Evolutionary conservation across 441 rosid genomes (phyloP).

Genomic region (Arabidopsis hybrid): DNA sequence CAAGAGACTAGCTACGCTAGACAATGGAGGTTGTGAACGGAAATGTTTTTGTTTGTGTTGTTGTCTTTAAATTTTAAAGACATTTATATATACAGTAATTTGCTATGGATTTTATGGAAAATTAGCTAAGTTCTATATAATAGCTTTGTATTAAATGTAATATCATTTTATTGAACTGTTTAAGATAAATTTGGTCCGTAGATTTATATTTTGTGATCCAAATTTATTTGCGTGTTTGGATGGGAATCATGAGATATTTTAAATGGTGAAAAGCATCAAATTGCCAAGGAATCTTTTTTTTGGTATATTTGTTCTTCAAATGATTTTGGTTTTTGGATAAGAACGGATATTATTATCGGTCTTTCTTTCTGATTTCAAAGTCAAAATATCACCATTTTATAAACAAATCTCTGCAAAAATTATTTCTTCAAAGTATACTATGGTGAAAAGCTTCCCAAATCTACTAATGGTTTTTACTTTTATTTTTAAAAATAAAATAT

Average conservation of each 20-base stretch:
- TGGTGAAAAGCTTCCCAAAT: background rate
- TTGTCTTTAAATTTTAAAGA: background rate
- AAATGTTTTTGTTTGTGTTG: background rate
- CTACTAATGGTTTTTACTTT: background rate
- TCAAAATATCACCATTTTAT: background rate
- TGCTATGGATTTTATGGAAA: background rate
- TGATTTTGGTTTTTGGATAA: conserved; percentile 32
- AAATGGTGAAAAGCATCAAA: conserved; percentile 11
- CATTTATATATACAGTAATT: background rate
- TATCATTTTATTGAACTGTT: background rate
- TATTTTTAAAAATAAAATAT: background rate
- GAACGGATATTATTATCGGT: conserved; percentile 15
- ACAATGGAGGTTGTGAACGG: background rate
- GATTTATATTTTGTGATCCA: conserved; percentile 16
- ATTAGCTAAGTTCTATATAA: background rate
- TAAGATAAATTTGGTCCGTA: background rate
- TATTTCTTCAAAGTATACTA: background rate
- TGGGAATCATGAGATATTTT: conserved; percentile 26
- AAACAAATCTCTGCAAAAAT: background rate
- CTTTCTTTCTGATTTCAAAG: background rate
- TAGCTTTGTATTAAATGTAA: background rate
- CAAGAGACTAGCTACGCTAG: conserved; percentile 12
- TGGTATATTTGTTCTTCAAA: background rate
- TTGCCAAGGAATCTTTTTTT: conserved; percentile 32
- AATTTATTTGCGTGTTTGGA: conserved; percentile 14